phyloP scores from a whole-genome alignment of 2,329 filamentous ascomycete species.

The Pseudocercospora fuligena region DNA sequence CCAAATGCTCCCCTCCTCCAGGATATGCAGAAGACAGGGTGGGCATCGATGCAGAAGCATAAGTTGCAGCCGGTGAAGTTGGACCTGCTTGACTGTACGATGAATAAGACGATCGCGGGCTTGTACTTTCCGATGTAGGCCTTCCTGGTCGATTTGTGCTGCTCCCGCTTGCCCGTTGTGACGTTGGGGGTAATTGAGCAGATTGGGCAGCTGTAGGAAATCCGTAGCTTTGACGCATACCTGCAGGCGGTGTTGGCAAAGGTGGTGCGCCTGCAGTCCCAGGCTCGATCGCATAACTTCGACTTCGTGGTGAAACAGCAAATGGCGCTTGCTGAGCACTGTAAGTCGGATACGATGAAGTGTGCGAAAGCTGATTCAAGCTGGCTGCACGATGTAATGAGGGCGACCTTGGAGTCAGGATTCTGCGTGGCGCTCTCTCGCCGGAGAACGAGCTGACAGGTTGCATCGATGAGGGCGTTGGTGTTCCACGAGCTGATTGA shows the following conservation, averaged over 20 bases:
- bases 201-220: constrained; percentile 43
- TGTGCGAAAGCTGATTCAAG: constrained; percentile 48
- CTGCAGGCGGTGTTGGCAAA: constrained; percentile 53
- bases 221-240: constrained; percentile 43
- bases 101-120: constrained; percentile 55
- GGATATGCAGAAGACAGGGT: constrained; percentile 28
- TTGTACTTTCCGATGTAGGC: constrained; percentile 43
- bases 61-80: constrained; percentile 37
- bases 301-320: constrained; percentile 46
- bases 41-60: constrained; percentile 30
- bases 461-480: constrained; percentile 32
- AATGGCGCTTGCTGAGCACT: constrained; percentile 57
- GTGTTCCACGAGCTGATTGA: constrained; percentile 24
- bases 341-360: constrained; percentile 50
- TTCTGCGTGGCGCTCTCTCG: constrained; percentile 45
- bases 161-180: constrained; percentile 42
- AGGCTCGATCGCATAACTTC: constrained; percentile 51
- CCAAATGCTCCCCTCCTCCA: constrained; percentile 13
- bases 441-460: constrained; percentile 12
- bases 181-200: constrained; percentile 42
- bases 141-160: constrained; percentile 30
- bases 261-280: constrained; percentile 51
- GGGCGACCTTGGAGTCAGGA: constrained; percentile 65
- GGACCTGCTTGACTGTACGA: constrained; percentile 50
- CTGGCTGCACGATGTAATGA: constrained; percentile 56